Evolutionary conservation across 2,329 filamentous ascomycete species (phyloP).

Genomic region (Zymoseptoria brevis): DNA sequence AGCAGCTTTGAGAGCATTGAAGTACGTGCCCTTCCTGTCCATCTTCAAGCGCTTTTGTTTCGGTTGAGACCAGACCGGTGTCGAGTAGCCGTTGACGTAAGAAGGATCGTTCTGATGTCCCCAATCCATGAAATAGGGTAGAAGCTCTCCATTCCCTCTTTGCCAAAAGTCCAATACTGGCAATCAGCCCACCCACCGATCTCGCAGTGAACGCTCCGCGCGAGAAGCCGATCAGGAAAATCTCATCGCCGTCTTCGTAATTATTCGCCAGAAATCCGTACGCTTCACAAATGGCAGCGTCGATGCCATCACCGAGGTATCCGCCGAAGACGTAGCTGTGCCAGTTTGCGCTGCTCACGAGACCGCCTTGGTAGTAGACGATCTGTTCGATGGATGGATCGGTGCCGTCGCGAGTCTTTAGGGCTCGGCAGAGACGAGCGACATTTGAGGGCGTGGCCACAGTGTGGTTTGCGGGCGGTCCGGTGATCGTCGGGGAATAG

Average conservation of each 20-base stretch:
- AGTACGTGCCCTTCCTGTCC: slow-evolving; percentile 29
- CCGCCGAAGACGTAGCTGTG: slow-evolving; percentile 17
- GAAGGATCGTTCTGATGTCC: slow-evolving; percentile 17
- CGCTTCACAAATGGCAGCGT: slow-evolving; percentile 48
- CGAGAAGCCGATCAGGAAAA: slow-evolving; percentile 38
- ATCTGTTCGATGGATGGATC: slow-evolving; percentile 16
- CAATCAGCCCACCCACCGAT: slow-evolving; percentile 35
- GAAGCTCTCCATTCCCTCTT: slow-evolving; percentile 19
- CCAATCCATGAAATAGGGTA: slow-evolving; percentile 26
- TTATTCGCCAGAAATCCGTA: slow-evolving; percentile 56
- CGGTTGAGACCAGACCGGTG: slow-evolving; percentile 5
- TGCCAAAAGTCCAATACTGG: slow-evolving; percentile 35
- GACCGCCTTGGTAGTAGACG: slow-evolving; percentile 25
- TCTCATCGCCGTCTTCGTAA: slow-evolving; percentile 39
- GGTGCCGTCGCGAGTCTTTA: slow-evolving; percentile 14
- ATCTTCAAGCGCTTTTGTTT: slow-evolving; percentile 32
- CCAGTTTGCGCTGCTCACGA: slow-evolving; percentile 16
- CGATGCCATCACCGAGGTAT: slow-evolving; percentile 23
- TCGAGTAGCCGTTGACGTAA: slow-evolving; percentile 10
- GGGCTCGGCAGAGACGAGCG: slow-evolving; percentile 19
- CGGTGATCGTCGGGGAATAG: slow-evolving; percentile 4
- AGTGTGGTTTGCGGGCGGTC: slow-evolving; percentile 3
- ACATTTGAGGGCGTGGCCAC: slow-evolving; percentile 19
- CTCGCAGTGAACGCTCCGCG: slow-evolving; percentile 36
- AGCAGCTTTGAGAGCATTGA: slow-evolving; percentile 28